Base-by-base conservation (phyloP, 139 green algal genomes). In the Raphidocelis subcapitata region DNA sequence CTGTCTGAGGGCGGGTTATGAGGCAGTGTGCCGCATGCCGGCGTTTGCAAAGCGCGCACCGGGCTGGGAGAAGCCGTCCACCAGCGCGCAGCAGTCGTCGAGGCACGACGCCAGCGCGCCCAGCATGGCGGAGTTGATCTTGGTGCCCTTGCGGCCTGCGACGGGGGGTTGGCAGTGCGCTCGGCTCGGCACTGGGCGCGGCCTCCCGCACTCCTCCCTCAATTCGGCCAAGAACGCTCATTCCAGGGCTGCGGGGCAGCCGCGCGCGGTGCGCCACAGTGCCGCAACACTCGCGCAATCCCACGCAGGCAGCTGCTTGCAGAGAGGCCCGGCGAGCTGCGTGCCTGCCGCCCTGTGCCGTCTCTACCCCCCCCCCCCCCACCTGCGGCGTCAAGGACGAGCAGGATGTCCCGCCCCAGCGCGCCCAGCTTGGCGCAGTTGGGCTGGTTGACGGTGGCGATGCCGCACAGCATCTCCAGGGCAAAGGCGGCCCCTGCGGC, bases 321-420 rank as follows among this genome's bases (percentile, higher is more conserved):
- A n/a, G n/a, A n/a, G n/a, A n/a, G n/a, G n/a, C n/a, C n/a, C n/a
- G n/a, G n/a, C n/a, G n/a, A n/a, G n/a, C n/a, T n/a, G n/a, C n/a
- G n/a, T n/a, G n/a, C n/a, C n/a, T n/a, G n/a, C n/a, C n/a, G n/a
- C n/a, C n/a, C n/a, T n/a, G n/a, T n/a, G n/a, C n/a, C n/a, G n/a
- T n/a, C n/a, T n/a, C n/a, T n/a, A n/a, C n/a, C n/a, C n/a, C n/a
- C n/a, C n/a, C 14, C 1, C 1, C 33, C 12, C 59, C 3, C 37
- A 79, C 81, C 84, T 65, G 81, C 75, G 5, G 65, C 37, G 37
- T 90, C 82, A 32, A 88, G 64, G 15, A 79, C 44, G 2, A 65
- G 57, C 41, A 90, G 46, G 37, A 85, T 62, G 63, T 86, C 82
- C 36, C 68, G 62, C 2, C 73, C 67, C 26, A 82, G 82, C 14